A percentile compares a stretch with the other conserved stretches of the same genome.
phyloP scores from a whole-genome alignment of 148 eudicot species.

The Silene conica region DNA sequence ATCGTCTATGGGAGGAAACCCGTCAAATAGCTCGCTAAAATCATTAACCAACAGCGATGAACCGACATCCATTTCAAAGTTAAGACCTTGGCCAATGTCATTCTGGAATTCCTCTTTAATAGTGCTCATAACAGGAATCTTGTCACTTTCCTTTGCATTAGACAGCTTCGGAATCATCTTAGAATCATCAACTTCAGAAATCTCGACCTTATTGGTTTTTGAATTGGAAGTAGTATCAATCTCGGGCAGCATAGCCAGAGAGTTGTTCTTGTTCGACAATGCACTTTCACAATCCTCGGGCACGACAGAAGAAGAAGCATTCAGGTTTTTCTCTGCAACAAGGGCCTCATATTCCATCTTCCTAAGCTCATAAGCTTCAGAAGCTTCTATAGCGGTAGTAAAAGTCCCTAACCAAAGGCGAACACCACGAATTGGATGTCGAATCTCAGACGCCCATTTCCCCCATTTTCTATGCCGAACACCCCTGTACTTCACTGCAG shows the following conservation, averaged over 20 bases:
- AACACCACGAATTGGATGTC: slow-evolving; percentile 53
- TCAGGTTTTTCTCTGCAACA: slow-evolving; percentile 33
- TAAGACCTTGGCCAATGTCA: slow-evolving; percentile 41
- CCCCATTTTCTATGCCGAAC: slow-evolving; percentile 88
- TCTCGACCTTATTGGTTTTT: not conserved
- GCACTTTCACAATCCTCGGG: slow-evolving; percentile 40
- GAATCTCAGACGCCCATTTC: slow-evolving; percentile 88
- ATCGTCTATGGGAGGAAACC: slow-evolving; percentile 31
- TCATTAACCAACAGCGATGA: slow-evolving; percentile 28
- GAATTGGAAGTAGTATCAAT: slow-evolving; percentile 31
- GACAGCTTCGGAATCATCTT: not conserved
- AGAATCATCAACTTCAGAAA: not conserved
- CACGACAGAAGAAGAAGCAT: slow-evolving; percentile 6
- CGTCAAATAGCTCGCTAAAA: slow-evolving; percentile 37
- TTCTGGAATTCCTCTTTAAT: slow-evolving; percentile 23
- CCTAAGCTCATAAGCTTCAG: slow-evolving; percentile 49
- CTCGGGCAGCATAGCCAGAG: slow-evolving; percentile 52
- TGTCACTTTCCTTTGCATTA: slow-evolving; percentile 11
- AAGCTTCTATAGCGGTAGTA: slow-evolving; percentile 63
- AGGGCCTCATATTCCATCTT: slow-evolving; percentile 34
- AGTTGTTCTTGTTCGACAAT: slow-evolving; percentile 38
- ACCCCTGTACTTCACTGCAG: slow-evolving; percentile 46
- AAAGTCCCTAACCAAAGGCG: slow-evolving; percentile 83
- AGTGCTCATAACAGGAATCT: slow-evolving; percentile 17
- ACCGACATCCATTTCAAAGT: slow-evolving; percentile 43